phyloP scores from a whole-genome alignment of 148 eudicot genomes.

The Spergularia marina region DNA sequence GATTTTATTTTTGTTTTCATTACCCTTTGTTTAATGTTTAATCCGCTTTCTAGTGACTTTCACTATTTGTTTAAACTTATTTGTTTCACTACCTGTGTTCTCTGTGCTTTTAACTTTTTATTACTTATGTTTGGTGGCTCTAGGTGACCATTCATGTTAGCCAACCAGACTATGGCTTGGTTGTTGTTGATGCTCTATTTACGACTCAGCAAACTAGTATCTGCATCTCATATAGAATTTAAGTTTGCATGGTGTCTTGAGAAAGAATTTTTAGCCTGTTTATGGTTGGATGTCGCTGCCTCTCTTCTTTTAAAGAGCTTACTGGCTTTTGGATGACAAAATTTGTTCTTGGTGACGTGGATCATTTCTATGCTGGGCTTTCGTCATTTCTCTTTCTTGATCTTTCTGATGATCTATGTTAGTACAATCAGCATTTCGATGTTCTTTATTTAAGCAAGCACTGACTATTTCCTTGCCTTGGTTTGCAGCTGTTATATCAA shows the following conservation, averaged over 20 bases:
- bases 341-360: not conserved
- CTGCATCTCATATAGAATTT: not conserved
- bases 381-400: not conserved
- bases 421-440: not conserved
- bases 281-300: no score
- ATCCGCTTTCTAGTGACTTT: no score
- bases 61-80: no score
- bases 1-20: not conserved
- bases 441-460: not conserved
- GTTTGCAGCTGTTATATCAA: slow-evolving; percentile 66
- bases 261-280: no score
- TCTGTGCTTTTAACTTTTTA: no score
- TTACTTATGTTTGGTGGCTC: no score
- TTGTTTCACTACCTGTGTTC: no score
- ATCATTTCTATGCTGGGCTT: not conserved
- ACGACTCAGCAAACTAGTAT: not conserved
- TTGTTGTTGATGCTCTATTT: not conserved
- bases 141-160: no score
- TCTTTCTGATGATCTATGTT: not conserved
- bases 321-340: not conserved
- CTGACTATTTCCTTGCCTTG: slow-evolving; percentile 14
- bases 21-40: no score
- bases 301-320: no score
- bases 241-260: no score
- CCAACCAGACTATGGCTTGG: no score